A percentile compares a stretch with the other conserved stretches of the same genome.
Evolutionary conservation across 257 asterid species (phyloP).

Genomic region (Vinca minor): DNA sequence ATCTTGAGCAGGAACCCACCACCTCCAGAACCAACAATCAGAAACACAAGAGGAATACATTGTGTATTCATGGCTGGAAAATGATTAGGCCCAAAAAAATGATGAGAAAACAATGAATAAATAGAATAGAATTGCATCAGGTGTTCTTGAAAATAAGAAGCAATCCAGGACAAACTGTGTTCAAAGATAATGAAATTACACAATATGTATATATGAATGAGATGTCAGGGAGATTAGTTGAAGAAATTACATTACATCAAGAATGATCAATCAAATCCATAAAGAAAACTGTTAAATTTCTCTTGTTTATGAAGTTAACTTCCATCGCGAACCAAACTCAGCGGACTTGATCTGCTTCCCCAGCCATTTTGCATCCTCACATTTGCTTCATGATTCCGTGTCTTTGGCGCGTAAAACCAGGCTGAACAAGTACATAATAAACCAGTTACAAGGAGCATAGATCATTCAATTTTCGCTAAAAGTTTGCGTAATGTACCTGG

Average conservation of each 20-base stretch:
- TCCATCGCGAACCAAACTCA: no score
- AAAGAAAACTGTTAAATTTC: conserved; percentile 6
- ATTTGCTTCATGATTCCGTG: conserved; percentile 30
- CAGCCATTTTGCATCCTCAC: background rate
- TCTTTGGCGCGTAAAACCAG: conserved; percentile 53
- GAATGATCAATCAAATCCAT: background rate
- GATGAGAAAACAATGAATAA: conserved; percentile 4
- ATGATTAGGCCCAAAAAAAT: background rate
- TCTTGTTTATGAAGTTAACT: background rate
- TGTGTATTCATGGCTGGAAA: no score
- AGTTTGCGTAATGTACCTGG: conserved; percentile 49
- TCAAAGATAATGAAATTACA: conserved; percentile 1
- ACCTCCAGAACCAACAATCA: no score
- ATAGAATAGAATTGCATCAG: conserved; percentile 1
- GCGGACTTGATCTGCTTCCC: no score
- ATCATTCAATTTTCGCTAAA: no score
- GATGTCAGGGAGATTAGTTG: background rate
- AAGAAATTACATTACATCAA: background rate
- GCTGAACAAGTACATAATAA: conserved; percentile 38
- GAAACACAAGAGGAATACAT: no score
- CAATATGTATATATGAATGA: background rate
- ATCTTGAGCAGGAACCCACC: no score
- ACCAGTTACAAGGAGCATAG: conserved; percentile 38
- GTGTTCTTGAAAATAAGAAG: background rate
- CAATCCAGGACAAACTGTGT: conserved; percentile 5